A percentile compares a stretch with the other conserved stretches of the same genome.
phyloP scores from a whole-genome alignment of 225 moss, liverwort and hornwort species.

The Straminergon stramineum region DNA sequence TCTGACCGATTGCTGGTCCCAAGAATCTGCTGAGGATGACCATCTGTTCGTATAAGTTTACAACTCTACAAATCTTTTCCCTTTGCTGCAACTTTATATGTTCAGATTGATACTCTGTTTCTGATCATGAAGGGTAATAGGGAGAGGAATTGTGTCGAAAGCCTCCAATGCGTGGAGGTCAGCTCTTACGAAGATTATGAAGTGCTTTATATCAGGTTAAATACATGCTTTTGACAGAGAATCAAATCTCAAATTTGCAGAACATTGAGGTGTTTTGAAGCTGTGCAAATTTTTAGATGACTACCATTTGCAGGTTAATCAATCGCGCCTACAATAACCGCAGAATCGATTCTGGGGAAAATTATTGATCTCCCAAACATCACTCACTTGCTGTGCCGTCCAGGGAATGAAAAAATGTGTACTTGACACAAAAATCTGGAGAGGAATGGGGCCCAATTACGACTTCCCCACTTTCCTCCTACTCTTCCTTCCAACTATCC shows the following conservation, averaged over 20 bases:
- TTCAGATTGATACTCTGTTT: not conserved
- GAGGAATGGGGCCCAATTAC: not conserved
- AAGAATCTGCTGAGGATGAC: not conserved
- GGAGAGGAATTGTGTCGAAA: not conserved
- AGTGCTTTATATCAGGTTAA: too few species aligned
- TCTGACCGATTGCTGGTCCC: not conserved
- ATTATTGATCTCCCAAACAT: not conserved
- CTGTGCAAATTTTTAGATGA: not conserved
- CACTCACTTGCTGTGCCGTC: not conserved
- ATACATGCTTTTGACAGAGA: not conserved
- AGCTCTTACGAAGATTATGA: not conserved
- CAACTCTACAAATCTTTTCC: not conserved
- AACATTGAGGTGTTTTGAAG: not conserved
- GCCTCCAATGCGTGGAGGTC: not conserved
- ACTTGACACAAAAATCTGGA: not conserved
- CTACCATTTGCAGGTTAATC: not conserved
- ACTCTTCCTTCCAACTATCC: not conserved
- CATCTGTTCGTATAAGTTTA: not conserved
- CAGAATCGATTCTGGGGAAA: not conserved
- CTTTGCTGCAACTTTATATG: not conserved
- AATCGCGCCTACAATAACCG: not conserved
- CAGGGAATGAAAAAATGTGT: not conserved
- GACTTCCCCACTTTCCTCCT: not conserved
- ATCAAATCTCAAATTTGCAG: not conserved
- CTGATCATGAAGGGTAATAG: not conserved